A percentile compares a stretch with the other conserved stretches of the same genome.
Conservation (phyloP, 164 flowering plant genomes). For the Sedum album region DNA sequence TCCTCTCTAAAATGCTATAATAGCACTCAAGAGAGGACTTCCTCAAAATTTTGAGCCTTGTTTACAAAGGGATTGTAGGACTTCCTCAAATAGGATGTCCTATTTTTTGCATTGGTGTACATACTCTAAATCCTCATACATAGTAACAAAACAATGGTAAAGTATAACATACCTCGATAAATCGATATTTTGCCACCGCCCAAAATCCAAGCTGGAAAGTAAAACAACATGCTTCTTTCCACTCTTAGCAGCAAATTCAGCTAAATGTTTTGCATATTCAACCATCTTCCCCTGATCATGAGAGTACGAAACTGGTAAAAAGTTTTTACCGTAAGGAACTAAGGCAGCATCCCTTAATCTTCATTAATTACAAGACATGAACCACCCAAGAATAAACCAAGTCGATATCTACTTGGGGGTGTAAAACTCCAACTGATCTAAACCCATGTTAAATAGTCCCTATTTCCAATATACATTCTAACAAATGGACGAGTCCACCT, state of each 20-base stretch:
- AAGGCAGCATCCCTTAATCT: neutral
- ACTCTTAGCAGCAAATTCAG: slow-evolving; percentile 58
- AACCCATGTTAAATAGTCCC: neutral
- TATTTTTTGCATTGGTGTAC: no score
- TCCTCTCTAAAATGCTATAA: no score
- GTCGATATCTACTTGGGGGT: neutral
- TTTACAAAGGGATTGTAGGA: no score
- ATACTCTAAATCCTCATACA: no score
- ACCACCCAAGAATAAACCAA: neutral
- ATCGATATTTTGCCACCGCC: slow-evolving; percentile 58
- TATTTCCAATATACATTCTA: neutral
- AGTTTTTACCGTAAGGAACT: neutral
- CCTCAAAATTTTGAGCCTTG: no score
- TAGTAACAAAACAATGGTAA: neutral
- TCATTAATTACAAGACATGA: neutral
- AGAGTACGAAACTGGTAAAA: neutral
- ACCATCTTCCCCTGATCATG: slow-evolving; percentile 74
- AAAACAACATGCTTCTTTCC: slow-evolving; percentile 80
- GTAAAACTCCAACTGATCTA: neutral
- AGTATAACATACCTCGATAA: slow-evolving; percentile 45
- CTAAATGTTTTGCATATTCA: slow-evolving; percentile 73
- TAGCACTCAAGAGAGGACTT: no score
- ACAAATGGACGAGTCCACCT: no score
- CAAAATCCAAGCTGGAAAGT: slow-evolving; percentile 86
- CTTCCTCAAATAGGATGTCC: no score